Conservation (phyloP, 176 grass and related monocot genomes). For the Oropetium thomaeum region DNA sequence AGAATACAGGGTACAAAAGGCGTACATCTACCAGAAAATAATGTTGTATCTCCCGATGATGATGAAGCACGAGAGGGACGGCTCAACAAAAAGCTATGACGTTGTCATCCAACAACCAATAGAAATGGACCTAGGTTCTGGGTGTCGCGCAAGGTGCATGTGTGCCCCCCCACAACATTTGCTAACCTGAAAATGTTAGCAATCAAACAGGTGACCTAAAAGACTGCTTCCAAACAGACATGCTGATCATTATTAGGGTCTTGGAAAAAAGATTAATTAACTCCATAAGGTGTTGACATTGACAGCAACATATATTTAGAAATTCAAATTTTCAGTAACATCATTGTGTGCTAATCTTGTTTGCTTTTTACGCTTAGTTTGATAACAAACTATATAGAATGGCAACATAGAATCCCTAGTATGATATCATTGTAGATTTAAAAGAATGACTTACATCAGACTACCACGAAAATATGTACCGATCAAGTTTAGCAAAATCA, state of each 20-base stretch:
- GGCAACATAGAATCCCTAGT: background rate
- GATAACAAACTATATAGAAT: background rate
- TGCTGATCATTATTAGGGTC: constrained; percentile 13
- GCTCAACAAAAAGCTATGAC: constrained; percentile 44
- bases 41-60: constrained; percentile 30
- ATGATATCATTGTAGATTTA: background rate
- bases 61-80: constrained; percentile 43
- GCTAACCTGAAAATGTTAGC: constrained; percentile 32
- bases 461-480: too few species aligned
- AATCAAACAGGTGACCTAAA: background rate
- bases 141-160: constrained; percentile 16
- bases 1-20: constrained; percentile 41
- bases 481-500: background rate
- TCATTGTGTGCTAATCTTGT: background rate
- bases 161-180: constrained; percentile 30
- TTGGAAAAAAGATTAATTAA: background rate
- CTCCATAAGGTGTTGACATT: background rate
- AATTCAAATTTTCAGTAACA: background rate
- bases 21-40: constrained; percentile 42
- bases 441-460: background rate
- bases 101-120: constrained; percentile 56
- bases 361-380: background rate
- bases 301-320: background rate
- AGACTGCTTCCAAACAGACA: constrained; percentile 25
- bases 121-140: constrained; percentile 36